Conservation (phyloP, 2,329 filamentous ascomycete genomes). For the Kalaharituber pfeilii region DNA sequence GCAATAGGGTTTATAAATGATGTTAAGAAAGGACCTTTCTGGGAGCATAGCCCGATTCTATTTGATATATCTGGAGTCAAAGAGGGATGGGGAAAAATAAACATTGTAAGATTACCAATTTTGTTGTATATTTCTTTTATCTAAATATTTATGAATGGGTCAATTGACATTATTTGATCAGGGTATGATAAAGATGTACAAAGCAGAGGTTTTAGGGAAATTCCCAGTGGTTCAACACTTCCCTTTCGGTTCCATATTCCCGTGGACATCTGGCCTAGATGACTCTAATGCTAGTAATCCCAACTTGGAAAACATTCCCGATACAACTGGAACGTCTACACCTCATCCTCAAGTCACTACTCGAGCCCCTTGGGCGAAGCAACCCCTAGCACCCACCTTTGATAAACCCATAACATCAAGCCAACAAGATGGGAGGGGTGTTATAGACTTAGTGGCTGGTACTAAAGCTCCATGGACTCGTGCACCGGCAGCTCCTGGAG, state of each 20-base stretch:
- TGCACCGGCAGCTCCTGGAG: not conserved
- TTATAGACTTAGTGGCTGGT: not conserved
- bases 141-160: too few species aligned
- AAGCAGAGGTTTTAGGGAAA: slow-evolving; percentile 87
- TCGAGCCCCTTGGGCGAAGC: slow-evolving; percentile 11
- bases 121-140: slow-evolving; percentile 2
- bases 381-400: not conserved
- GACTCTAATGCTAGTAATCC: not conserved
- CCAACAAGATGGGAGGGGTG: too few species aligned
- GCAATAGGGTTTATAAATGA: slow-evolving; percentile 95
- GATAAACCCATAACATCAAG: too few species aligned
- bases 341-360: slow-evolving; percentile 4
- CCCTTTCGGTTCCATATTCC: slow-evolving; percentile 59
- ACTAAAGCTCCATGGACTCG: not conserved
- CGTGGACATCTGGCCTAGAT: not conserved
- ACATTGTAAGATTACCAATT: slow-evolving; percentile 40
- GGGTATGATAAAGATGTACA: slow-evolving; percentile 99
- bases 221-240: slow-evolving; percentile 99
- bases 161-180: slow-evolving; percentile 24
- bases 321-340: slow-evolving; percentile 7
- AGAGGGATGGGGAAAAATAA: slow-evolving; percentile 96
- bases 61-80: slow-evolving; percentile 86
- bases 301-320: slow-evolving; percentile 4
- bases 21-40: slow-evolving; percentile 90
- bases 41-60: slow-evolving; percentile 87